phyloP scores from a whole-genome alignment of 768 basidiomycete species.

The Mrakia frigida region DNA sequence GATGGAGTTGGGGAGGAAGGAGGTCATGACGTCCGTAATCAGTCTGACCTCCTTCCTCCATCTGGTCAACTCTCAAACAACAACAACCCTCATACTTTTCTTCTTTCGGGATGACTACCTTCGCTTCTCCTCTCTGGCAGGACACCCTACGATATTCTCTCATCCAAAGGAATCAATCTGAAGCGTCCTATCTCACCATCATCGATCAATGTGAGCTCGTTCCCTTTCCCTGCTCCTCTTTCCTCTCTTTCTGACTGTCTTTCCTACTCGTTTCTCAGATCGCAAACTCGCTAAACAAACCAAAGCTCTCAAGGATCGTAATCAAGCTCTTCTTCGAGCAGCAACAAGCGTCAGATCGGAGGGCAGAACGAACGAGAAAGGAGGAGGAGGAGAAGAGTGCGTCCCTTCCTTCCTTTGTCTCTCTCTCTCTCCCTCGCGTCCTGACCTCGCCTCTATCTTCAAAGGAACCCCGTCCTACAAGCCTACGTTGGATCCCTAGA shows the following conservation, averaged over 20 bases:
- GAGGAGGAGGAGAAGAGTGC: slow-evolving; percentile 66
- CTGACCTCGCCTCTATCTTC: neutral
- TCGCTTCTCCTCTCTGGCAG: slow-evolving; percentile 35
- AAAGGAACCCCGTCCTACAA: slow-evolving; percentile 73
- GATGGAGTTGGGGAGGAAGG: neutral
- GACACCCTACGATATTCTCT: slow-evolving; percentile 46
- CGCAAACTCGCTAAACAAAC: slow-evolving; percentile 87
- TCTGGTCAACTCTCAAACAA: neutral
- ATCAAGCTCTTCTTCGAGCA: slow-evolving; percentile 77
- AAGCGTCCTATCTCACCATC: slow-evolving; percentile 71
- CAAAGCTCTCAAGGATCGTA: slow-evolving; percentile 83
- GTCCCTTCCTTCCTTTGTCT: slow-evolving; percentile 38
- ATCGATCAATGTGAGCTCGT: slow-evolving; percentile 80
- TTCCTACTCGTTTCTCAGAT: slow-evolving; percentile 51
- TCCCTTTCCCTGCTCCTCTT: slow-evolving; percentile 32
- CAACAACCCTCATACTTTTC: neutral
- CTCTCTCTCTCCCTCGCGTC: neutral
- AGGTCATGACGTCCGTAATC: too few relatives aligned
- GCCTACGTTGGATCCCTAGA: slow-evolving; percentile 90
- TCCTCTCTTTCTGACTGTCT: neutral
- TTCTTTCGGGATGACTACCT: neutral
- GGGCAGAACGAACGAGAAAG: slow-evolving; percentile 41
- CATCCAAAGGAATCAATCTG: slow-evolving; percentile 72
- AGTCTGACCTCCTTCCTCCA: neutral
- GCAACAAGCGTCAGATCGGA: slow-evolving; percentile 66